Evolutionary conservation across 169 alveolate genomes (phyloP).

Genomic region (Plasmodium cynomolgi): DNA sequence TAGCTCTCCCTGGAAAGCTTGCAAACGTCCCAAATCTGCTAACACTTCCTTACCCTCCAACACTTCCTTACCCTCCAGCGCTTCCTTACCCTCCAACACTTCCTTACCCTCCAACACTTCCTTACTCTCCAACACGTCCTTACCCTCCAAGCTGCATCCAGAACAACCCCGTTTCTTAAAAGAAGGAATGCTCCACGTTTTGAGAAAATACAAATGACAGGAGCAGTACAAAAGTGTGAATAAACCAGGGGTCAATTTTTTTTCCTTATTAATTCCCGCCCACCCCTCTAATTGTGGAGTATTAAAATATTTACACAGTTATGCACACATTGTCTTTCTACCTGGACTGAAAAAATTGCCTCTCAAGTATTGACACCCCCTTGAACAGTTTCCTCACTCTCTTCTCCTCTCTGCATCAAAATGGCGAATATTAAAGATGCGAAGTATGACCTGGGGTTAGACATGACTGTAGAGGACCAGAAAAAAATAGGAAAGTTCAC

Average conservation of each 20-base stretch:
- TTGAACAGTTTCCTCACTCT: not conserved
- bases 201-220: not conserved
- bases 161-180: not conserved
- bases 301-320: not conserved
- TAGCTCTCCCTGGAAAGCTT: not conserved
- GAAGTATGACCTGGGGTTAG: conserved; percentile 72
- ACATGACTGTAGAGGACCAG: conserved; percentile 71
- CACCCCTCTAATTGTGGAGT: not conserved
- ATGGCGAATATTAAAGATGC: conserved; percentile 41
- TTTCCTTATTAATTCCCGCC: not conserved
- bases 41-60: not conserved
- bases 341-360: not conserved
- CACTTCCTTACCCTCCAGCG: not conserved
- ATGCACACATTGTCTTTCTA: not conserved
- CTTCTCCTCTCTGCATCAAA: not conserved
- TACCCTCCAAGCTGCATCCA: not conserved
- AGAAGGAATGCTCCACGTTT: not conserved
- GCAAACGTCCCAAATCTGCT: not conserved
- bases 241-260: not conserved
- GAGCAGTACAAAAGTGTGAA: not conserved
- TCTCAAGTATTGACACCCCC: not conserved
- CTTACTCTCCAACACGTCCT: not conserved
- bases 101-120: not conserved
- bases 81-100: not conserved
- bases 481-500: conserved; percentile 72